phyloP scores from a whole-genome alignment of 2,329 filamentous ascomycete species.

The Pseudonectria foliicola region DNA sequence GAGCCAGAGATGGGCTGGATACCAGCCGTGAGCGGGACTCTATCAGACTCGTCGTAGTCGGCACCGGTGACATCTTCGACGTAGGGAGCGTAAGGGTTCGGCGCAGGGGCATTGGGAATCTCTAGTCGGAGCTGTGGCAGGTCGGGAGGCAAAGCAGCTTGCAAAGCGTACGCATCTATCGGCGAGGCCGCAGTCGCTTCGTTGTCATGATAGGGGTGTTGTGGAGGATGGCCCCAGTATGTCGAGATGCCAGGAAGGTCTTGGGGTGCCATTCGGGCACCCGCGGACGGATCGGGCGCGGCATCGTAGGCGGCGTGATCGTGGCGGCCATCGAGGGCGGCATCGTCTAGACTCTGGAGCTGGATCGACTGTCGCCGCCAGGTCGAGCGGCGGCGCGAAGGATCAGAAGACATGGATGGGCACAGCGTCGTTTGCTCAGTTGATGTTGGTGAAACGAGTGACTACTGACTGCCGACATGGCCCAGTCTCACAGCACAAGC shows the following conservation, averaged over 20 bases:
- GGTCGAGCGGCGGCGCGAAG: slow-evolving; percentile 18
- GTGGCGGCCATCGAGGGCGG: slow-evolving; percentile 8
- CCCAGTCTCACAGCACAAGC: slow-evolving; percentile 15
- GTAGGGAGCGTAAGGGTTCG: slow-evolving; percentile 28
- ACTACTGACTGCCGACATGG: slow-evolving; percentile 14
- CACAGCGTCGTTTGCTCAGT: slow-evolving; percentile 4
- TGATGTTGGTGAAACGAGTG: slow-evolving; percentile 4
- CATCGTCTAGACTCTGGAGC: slow-evolving; percentile 51
- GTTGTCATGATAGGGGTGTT: slow-evolving; percentile 31
- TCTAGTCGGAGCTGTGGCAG: slow-evolving; percentile 28
- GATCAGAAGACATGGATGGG: slow-evolving; percentile 24
- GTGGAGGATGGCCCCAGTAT: slow-evolving; percentile 44
- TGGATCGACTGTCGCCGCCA: slow-evolving; percentile 53
- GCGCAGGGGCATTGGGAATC: slow-evolving; percentile 12
- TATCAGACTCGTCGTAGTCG: slow-evolving; percentile 49
- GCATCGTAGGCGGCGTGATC: slow-evolving; percentile 7
- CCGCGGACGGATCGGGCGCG: slow-evolving; percentile 5
- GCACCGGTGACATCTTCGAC: slow-evolving; percentile 25
- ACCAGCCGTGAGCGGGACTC: slow-evolving; percentile 48
- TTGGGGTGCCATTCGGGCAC: slow-evolving; percentile 20
- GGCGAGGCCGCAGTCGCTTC: slow-evolving; percentile 38
- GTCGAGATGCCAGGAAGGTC: slow-evolving; percentile 38
- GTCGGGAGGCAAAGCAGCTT: slow-evolving; percentile 48
- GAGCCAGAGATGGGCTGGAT: slow-evolving; percentile 49
- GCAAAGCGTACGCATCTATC: slow-evolving; percentile 45